A percentile compares a stretch with the other conserved stretches of the same genome.
phyloP scores from a whole-genome alignment of 441 rosid genomes.

The Manihot esculenta region DNA sequence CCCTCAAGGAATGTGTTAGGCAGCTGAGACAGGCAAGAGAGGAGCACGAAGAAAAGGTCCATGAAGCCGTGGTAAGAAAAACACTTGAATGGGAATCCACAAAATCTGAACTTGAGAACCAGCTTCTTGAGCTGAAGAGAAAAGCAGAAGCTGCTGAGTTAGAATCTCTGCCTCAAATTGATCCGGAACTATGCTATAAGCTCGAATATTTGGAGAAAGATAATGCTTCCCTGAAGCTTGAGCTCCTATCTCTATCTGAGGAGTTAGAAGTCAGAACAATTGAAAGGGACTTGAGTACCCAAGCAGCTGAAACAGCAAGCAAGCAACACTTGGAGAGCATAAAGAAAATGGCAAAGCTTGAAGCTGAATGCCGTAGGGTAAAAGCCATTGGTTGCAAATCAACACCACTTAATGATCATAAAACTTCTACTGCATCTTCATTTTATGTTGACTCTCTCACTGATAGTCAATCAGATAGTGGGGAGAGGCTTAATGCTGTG shows the following conservation, averaged over 20 bases:
- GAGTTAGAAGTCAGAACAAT: slow-evolving; percentile 67
- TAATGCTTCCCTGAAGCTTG: slow-evolving; percentile 53
- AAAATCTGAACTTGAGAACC: slow-evolving; percentile 51
- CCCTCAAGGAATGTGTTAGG: slow-evolving; percentile 91
- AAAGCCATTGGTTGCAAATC: slow-evolving; percentile 49
- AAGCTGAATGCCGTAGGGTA: slow-evolving; percentile 82
- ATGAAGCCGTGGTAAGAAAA: slow-evolving; percentile 52
- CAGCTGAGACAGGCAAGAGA: slow-evolving; percentile 82
- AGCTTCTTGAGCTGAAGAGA: slow-evolving; percentile 44
- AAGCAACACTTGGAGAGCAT: slow-evolving; percentile 88
- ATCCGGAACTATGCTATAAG: slow-evolving; percentile 42
- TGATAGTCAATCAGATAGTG: slow-evolving; percentile 77
- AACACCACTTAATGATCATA: slow-evolving; percentile 38
- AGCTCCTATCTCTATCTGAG: slow-evolving; percentile 51
- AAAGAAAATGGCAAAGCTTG: slow-evolving; percentile 80
- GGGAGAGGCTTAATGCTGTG: slow-evolving; percentile 46
- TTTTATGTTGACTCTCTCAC: slow-evolving; percentile 49
- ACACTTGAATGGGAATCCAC: slow-evolving; percentile 55
- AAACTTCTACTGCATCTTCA: slow-evolving; percentile 44
- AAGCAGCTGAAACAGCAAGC: slow-evolving; percentile 89
- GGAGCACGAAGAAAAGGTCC: slow-evolving; percentile 64
- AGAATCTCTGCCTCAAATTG: slow-evolving; percentile 26
- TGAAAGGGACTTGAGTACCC: slow-evolving; percentile 85
- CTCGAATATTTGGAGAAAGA: slow-evolving; percentile 60
- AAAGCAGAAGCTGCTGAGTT: slow-evolving; percentile 38